These are phyloP conservation scores for Aspergillus sclerotioniger DNA, from an alignment of 495 filamentous ascomycete genomes.

Conservation along the genomic window DNA sequence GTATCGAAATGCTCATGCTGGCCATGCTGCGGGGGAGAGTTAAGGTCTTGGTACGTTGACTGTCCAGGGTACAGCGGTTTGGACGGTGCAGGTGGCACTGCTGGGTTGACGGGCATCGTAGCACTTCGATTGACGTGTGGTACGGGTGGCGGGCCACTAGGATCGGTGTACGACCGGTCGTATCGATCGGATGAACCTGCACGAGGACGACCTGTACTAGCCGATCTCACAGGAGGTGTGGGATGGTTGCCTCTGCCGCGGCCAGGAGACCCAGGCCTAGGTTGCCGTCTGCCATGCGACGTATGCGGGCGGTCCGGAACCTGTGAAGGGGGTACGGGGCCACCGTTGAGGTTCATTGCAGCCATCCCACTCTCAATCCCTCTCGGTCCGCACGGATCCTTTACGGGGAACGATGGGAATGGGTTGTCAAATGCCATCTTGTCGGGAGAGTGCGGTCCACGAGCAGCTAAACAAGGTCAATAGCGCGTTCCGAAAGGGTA, in stretches of 20 bases:
- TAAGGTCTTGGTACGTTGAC: constrained; percentile 31
- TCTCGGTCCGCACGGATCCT: constrained; percentile 21
- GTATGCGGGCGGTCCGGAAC: constrained; percentile 38
- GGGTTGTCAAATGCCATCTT: constrained; percentile 61
- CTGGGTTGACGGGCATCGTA: constrained; percentile 33
- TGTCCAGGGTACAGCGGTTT: constrained; percentile 35
- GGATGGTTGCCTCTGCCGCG: constrained; percentile 25
- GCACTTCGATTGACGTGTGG: constrained; percentile 35
- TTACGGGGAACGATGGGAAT: constrained; percentile 62
- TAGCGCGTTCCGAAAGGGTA: neutral
- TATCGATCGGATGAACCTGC: constrained; percentile 17
- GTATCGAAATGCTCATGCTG: constrained; percentile 16
- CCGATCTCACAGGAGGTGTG: constrained; percentile 24
- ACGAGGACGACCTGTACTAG: constrained; percentile 27
- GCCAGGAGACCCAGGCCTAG: constrained; percentile 26
- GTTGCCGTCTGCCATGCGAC: constrained; percentile 31
- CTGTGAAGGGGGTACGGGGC: constrained; percentile 19
- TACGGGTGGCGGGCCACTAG: constrained; percentile 30
- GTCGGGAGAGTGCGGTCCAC: constrained; percentile 42
- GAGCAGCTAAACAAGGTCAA: constrained; percentile 23
- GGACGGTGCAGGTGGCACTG: constrained; percentile 16
- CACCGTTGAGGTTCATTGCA: constrained; percentile 53
- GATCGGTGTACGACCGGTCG: constrained; percentile 30
- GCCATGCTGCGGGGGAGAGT: constrained; percentile 16
- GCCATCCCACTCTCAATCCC: constrained; percentile 55